Conservation (phyloP, 306 rosid genomes). For the Acacia crassicarpa region DNA sequence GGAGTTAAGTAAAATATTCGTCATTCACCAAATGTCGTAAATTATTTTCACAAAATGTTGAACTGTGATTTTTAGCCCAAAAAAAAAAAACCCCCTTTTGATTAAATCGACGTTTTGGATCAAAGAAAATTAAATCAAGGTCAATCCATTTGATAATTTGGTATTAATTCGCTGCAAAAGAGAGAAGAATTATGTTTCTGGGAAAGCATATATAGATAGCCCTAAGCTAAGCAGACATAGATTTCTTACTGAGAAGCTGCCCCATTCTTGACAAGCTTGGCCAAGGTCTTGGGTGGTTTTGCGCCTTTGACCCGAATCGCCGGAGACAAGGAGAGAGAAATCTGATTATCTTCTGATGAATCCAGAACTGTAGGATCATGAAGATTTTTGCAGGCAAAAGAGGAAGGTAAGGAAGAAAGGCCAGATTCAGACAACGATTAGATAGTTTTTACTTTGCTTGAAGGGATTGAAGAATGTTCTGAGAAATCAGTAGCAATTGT, state of each 20-base stretch:
- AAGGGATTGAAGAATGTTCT: background rate
- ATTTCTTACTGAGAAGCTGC: background rate
- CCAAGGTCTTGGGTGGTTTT: conserved; percentile 41
- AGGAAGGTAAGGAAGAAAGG: conserved; percentile 2
- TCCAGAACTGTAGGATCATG: background rate
- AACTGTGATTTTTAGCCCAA: too few species aligned
- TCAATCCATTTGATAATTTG: too few species aligned
- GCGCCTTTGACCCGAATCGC: conserved; percentile 32
- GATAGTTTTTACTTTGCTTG: background rate
- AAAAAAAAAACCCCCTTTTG: too few species aligned
- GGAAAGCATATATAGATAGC: background rate
- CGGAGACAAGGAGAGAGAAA: background rate
- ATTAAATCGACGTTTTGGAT: too few species aligned
- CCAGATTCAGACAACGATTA: conserved; percentile 15
- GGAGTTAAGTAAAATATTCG: too few species aligned
- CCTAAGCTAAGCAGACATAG: background rate
- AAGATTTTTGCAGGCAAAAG: conserved; percentile 18
- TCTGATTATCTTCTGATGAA: conserved; percentile 31
- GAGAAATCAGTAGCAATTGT: conserved; percentile 13
- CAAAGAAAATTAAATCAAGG: too few species aligned
- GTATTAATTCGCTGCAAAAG: background rate
- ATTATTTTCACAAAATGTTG: too few species aligned
- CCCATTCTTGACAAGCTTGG: conserved; percentile 1
- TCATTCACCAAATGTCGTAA: too few species aligned
- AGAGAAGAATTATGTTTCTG: background rate